Conservation (phyloP, 345 rosid species). For the Chamaenerion angustifolium region DNA sequence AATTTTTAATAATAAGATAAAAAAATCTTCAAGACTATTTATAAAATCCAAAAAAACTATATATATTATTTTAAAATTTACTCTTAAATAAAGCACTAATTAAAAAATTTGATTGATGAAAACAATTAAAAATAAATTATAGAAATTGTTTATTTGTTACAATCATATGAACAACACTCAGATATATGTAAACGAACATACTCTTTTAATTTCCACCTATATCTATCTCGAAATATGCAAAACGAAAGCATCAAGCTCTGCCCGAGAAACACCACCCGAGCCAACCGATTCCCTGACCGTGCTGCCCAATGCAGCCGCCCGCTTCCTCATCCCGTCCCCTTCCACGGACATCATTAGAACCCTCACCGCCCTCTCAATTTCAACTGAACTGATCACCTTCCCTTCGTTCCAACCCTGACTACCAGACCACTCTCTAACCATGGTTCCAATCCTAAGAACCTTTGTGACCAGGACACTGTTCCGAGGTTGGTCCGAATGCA, state of each 20-base stretch:
- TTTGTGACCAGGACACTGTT: constrained; percentile 25
- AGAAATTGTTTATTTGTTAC: too few species aligned
- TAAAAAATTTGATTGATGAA: too few species aligned
- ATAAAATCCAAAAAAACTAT: too few species aligned
- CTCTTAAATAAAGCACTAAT: too few species aligned
- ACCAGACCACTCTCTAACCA: constrained; percentile 19
- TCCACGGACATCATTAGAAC: constrained; percentile 34
- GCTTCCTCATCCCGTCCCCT: constrained; percentile 35
- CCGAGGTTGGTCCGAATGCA: constrained; percentile 55
- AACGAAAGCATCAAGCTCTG: constrained; percentile 36
- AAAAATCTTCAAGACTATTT: too few species aligned
- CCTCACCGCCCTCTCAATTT: constrained; percentile 18
- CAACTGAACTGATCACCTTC: constrained; percentile 8
- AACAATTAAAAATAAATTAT: too few species aligned
- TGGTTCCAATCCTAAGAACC: constrained; percentile 24
- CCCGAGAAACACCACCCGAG: constrained; percentile 25
- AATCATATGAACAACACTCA: too few species aligned
- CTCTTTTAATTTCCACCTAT: constrained; percentile 11
- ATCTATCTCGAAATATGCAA: constrained; percentile 30
- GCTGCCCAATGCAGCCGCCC: constrained; percentile 21
- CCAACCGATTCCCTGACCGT: constrained; percentile 12
- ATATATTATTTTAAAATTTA: too few species aligned
- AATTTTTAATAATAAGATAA: too few species aligned
- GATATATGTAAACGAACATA: too few species aligned
- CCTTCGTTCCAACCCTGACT: constrained; percentile 6